Conservation (phyloP, 805 yeast species). For the Ogataea pini region DNA sequence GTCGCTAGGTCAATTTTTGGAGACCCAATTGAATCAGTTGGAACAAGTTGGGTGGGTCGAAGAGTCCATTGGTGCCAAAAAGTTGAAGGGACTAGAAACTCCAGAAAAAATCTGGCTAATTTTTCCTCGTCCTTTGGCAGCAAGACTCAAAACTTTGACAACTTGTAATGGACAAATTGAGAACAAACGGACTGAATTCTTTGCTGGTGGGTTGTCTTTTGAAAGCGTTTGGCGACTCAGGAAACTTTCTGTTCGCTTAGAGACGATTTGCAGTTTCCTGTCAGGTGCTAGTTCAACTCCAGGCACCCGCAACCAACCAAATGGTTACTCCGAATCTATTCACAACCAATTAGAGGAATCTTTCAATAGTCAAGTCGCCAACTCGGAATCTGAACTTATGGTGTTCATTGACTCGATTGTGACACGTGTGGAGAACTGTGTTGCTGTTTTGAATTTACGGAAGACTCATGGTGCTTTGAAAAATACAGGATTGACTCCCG, state of each 20-base stretch:
- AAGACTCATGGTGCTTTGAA: conserved; percentile 28
- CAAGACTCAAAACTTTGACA: conserved; percentile 52
- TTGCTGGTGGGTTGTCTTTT: conserved; percentile 33
- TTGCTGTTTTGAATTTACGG: conserved; percentile 45
- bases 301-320: neutral
- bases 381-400: conserved; percentile 46
- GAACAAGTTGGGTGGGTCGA: conserved; percentile 69
- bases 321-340: conserved; percentile 18
- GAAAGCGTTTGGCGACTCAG: conserved; percentile 44
- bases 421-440: conserved; percentile 66
- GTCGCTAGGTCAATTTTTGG: conserved; percentile 44
- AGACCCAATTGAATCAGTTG: conserved; percentile 62
- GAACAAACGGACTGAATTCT: conserved; percentile 27
- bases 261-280: conserved; percentile 52
- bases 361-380: conserved; percentile 15
- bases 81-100: conserved; percentile 90
- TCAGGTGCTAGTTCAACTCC: conserved; percentile 34
- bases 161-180: conserved; percentile 36
- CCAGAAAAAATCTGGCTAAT: conserved; percentile 83
- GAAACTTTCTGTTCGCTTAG: conserved; percentile 55
- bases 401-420: conserved; percentile 63
- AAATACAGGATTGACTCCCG: conserved; percentile 11
- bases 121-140: conserved; percentile 64
- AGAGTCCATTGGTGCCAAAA: conserved; percentile 77
- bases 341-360: conserved; percentile 22